Percentiles rank a stretch among this genome's conserved stretches.
Conservation (phyloP, 129 eudicot genomes). For the Deinandra increscens region DNA sequence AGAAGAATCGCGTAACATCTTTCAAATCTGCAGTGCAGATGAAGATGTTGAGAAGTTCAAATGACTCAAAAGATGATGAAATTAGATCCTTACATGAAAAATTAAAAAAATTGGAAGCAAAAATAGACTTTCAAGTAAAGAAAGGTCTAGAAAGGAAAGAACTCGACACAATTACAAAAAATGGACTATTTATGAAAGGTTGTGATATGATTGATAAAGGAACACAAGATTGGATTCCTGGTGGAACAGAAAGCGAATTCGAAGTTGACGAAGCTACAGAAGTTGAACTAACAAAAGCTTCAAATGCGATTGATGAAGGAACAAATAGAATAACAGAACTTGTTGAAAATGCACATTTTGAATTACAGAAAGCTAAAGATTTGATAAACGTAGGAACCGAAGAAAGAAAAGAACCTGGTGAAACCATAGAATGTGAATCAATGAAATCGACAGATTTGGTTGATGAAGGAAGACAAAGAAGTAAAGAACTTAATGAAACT, state of each 20-base stretch:
- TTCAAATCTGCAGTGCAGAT: slow-evolving; percentile 54
- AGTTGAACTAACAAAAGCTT: slow-evolving; percentile 1
- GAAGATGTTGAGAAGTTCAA: slow-evolving; percentile 49
- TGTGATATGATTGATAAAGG: neutral
- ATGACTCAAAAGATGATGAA: slow-evolving; percentile 52
- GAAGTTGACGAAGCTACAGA: slow-evolving; percentile 8
- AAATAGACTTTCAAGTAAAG: too few relatives aligned
- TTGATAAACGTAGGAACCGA: slow-evolving; percentile 15
- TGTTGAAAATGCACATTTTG: neutral
- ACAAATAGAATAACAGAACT: slow-evolving; percentile 9
- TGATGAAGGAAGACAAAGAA: slow-evolving; percentile 18
- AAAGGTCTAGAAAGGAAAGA: slow-evolving; percentile 7
- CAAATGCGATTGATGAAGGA: slow-evolving; percentile 15
- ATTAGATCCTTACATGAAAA: slow-evolving; percentile 45
- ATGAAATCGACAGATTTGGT: neutral
- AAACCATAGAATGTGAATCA: neutral
- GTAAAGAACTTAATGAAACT: slow-evolving; percentile 5
- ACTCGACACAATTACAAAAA: neutral
- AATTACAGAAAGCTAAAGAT: slow-evolving; percentile 9
- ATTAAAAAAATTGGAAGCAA: slow-evolving; percentile 29
- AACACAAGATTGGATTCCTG: too few relatives aligned
- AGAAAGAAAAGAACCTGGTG: slow-evolving; percentile 2
- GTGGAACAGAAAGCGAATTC: neutral
- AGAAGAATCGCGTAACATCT: slow-evolving; percentile 53
- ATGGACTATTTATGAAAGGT: neutral